Percentiles rank a stretch among this genome's conserved stretches.
These are phyloP conservation scores for Populus alba DNA, from an alignment of 345 rosid genomes.

Conservation along the genomic window DNA sequence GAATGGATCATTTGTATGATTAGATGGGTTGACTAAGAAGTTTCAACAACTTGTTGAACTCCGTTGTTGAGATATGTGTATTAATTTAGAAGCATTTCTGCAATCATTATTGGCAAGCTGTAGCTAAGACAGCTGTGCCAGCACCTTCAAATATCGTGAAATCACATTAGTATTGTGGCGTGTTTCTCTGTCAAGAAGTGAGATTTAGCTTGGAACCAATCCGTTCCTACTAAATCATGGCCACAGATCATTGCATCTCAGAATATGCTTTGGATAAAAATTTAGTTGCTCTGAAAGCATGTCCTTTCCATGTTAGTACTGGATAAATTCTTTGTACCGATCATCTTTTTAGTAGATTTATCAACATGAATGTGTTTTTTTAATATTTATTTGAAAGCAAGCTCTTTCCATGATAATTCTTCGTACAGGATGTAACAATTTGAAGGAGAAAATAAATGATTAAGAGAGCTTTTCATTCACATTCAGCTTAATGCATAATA, in stretches of 20 bases:
- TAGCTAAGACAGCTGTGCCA: neutral
- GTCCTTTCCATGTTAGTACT: neutral
- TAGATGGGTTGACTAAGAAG: constrained; percentile 16
- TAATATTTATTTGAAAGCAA: neutral
- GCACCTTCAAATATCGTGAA: neutral
- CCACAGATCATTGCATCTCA: neutral
- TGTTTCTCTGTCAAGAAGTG: neutral
- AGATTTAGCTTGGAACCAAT: neutral
- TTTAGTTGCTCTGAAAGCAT: neutral
- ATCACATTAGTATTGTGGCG: neutral
- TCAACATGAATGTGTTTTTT: no score
- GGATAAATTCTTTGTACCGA: neutral
- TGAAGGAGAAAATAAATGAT: no score
- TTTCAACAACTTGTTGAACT: constrained; percentile 68
- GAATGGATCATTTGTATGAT: constrained; percentile 19
- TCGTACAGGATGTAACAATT: no score
- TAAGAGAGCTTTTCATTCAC: no score
- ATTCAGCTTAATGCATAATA: no score
- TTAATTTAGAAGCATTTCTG: neutral
- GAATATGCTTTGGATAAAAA: neutral
- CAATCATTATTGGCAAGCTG: constrained; percentile 1
- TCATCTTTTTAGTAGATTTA: neutral
- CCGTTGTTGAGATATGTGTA: constrained; percentile 14
- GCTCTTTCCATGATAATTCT: neutral
- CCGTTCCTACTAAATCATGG: neutral